A percentile compares a stretch with the other conserved stretches of the same genome.
phyloP scores from a whole-genome alignment of 176 grass and related monocot species.

The Tillandsia fasciculata region DNA sequence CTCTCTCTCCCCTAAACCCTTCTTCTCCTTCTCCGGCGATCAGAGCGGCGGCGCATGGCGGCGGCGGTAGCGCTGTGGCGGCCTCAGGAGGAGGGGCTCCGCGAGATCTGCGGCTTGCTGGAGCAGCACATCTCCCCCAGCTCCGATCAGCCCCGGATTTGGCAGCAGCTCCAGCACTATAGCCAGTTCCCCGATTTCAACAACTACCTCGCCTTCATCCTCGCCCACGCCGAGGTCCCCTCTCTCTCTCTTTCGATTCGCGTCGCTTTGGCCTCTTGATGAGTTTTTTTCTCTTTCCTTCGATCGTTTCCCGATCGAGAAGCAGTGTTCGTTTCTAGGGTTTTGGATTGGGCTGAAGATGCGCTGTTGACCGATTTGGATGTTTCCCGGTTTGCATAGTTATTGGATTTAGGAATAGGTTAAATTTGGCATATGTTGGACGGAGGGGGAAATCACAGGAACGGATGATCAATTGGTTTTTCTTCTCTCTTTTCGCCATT shows the following conservation, averaged over 20 bases:
- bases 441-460: no score
- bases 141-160: conserved; percentile 83
- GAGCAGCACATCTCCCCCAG: conserved; percentile 91
- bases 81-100: conserved; percentile 92
- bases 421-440: no score
- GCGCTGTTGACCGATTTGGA: no score
- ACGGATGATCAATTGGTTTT: no score
- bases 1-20: neutral
- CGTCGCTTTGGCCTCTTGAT: no score
- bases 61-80: conserved; percentile 51
- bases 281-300: no score
- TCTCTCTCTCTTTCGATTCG: neutral
- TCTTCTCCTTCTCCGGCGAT: neutral
- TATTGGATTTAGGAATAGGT: no score
- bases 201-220: conserved; percentile 89
- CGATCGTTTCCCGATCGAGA: neutral
- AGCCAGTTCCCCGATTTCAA: conserved; percentile 99
- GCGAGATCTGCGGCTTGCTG: conserved; percentile 81
- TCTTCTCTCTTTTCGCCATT: no score
- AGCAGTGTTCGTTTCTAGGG: neutral
- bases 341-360: neutral
- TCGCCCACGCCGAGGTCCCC: conserved; percentile 57
- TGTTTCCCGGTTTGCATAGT: no score
- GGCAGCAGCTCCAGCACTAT: conserved; percentile 88
- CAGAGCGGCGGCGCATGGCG: conserved; percentile 4